These are phyloP conservation scores for Nigrospora osmanthi DNA, from an alignment of 2,329 filamentous ascomycete species.

Conservation along the genomic window DNA sequence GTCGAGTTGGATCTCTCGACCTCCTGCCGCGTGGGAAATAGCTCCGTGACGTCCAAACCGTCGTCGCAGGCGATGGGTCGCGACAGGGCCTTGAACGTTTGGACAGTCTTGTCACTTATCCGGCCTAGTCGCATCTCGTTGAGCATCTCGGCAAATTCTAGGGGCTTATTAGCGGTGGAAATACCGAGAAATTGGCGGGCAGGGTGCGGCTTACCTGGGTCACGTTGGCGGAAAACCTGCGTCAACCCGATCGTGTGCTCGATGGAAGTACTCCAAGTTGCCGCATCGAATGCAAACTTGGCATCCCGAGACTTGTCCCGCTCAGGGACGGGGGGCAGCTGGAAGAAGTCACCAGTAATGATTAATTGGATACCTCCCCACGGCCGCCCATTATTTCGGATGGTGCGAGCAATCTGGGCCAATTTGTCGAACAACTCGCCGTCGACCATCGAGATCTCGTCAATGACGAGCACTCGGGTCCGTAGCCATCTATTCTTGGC, in stretches of 20 bases:
- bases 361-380: conserved; percentile 96
- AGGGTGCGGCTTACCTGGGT: conserved; percentile 45
- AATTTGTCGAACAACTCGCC: conserved; percentile 96
- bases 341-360: conserved; percentile 96
- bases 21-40: conserved; percentile 86
- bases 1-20: conserved; percentile 79
- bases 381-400: conserved; percentile 84
- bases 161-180: conserved; percentile 14
- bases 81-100: conserved; percentile 65
- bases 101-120: conserved; percentile 68
- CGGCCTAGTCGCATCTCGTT: conserved; percentile 94
- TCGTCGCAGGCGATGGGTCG: conserved; percentile 67
- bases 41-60: conserved; percentile 73
- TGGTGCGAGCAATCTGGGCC: conserved; percentile 73
- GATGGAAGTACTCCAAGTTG: conserved; percentile 86
- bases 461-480: conserved; percentile 81
- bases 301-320: conserved; percentile 52
- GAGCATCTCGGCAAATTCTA: conserved; percentile 85
- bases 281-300: conserved; percentile 90
- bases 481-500: conserved; percentile 82
- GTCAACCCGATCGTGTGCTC: conserved; percentile 93
- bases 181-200: not conserved
- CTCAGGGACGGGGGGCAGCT: conserved; percentile 89
- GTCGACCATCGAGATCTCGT: conserved; percentile 98
- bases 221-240: conserved; percentile 92